A percentile compares a stretch with the other conserved stretches of the same genome.
Conservation (phyloP, 75 land plant species). For the Isoetes taiwanensis region DNA sequence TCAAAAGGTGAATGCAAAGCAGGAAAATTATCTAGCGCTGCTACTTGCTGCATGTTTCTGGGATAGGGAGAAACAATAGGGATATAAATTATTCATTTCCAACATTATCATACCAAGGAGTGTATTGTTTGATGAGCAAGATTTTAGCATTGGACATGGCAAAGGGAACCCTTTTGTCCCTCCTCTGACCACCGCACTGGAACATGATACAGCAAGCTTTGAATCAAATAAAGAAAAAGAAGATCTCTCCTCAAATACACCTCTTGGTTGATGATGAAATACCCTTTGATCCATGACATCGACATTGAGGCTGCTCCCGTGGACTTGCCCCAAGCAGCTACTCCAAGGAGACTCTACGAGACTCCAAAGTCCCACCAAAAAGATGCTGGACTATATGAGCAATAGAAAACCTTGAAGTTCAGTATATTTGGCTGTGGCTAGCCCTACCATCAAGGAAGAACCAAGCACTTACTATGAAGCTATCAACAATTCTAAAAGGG, state of each 20-base stretch:
- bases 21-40: background rate
- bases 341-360: too few species aligned
- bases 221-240: too few species aligned
- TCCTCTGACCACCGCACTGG: too few species aligned
- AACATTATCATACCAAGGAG: background rate
- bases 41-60: background rate
- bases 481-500: background rate
- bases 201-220: too few species aligned
- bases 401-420: background rate
- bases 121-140: background rate
- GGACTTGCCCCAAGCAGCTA: too few species aligned
- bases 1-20: background rate
- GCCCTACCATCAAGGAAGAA: background rate
- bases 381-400: background rate
- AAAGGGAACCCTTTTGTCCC: too few species aligned
- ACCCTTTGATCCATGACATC: too few species aligned
- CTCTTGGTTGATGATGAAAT: background rate
- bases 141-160: too few species aligned
- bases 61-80: background rate
- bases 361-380: background rate
- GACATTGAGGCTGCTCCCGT: too few species aligned
- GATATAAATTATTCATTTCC: background rate
- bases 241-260: background rate
- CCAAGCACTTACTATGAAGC: slow-evolving; percentile 7
- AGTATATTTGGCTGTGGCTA: background rate